Base-by-base conservation (phyloP, 2,329 filamentous ascomycete species). In the Ceratocystis harringtonii region DNA sequence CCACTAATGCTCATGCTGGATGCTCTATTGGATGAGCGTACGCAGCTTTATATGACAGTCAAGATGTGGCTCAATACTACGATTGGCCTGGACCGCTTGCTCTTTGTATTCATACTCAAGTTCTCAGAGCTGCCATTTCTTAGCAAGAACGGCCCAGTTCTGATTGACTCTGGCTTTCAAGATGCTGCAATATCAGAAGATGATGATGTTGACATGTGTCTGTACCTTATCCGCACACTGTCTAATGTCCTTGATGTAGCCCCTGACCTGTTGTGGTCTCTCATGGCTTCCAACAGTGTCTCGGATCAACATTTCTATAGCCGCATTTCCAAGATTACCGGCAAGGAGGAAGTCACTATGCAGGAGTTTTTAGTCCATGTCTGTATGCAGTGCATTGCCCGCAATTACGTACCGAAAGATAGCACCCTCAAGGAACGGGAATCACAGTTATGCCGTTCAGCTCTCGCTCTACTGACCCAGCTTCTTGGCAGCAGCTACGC, bases 1-100 rank as follows among this genome's bases (percentile, higher is more conserved):
- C 92, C 92, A 1, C 75, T 96, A 19, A 87, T 96, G 68, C 76
- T 95, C 10, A 80, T 95, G 68, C 78, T 97, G 30, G 92, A 97
- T 74, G 81, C 86, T 1, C 78, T 97, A 0, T 76, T 83, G 19
- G 86, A 92, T 67, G 85, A 90, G 67, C 80, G 83, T 22, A 87
- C 85, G 1, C 88, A 92, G 70, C 77, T 88, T 15, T 90, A 87
- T 68, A 87, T 90, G 75, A 87, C 88, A 30, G 84, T 90, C 48
- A 87, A 87, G 70, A 85, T 83, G 61, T 96, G 92, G 92, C 78
- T 97, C 2, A 87, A 88, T 70, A 85, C 73, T 65, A 79, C 85
- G 70, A 74, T 83, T 66, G 83, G 84, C 2, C 80, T 85, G 68
- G 84, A 87, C 65, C 87, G 84, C 68, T 74, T 88, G 0, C 85